A percentile compares a stretch with the other conserved stretches of the same genome.
phyloP scores from a whole-genome alignment of 2,329 filamentous ascomycete species.

The Ophiostoma fasciatum region DNA sequence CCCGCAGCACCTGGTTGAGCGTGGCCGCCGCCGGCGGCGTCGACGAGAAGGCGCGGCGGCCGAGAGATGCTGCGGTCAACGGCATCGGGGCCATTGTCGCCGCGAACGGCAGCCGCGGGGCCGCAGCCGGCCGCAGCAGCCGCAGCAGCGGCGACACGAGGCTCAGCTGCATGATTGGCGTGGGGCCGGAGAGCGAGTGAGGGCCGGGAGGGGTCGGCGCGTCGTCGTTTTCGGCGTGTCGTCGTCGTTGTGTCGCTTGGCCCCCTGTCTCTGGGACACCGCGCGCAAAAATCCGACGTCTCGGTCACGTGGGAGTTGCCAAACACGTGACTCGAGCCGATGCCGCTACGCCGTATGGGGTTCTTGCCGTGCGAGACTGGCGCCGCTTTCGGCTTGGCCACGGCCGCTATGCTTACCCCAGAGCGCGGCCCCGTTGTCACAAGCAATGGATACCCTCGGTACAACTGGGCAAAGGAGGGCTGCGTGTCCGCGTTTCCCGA shows the following conservation, averaged over 20 bases:
- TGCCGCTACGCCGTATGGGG: too few species aligned
- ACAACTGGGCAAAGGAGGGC: conserved; percentile 9
- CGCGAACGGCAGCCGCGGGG: conserved; percentile 14
- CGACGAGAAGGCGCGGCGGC: conserved; percentile 19
- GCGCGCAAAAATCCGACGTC: too few species aligned
- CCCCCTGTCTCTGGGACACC: too few species aligned
- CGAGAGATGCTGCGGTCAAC: conserved; percentile 13
- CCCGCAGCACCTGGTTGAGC: conserved; percentile 58
- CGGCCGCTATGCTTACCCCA: too few species aligned
- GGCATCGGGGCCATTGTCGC: too few species aligned
- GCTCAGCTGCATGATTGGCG: conserved; percentile 8
- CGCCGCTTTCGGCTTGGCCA: too few species aligned
- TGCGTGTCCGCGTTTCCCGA: conserved; percentile 2
- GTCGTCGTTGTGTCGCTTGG: too few species aligned
- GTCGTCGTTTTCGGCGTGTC: too few species aligned
- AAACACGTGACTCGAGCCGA: too few species aligned
- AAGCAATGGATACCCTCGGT: conserved; percentile 17
- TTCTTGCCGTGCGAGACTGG: too few species aligned
- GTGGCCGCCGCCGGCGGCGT: conserved; percentile 43
- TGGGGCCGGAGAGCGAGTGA: not conserved
- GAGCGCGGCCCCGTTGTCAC: not conserved
- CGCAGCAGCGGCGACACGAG: conserved; percentile 23
- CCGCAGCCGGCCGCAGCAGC: conserved; percentile 18
- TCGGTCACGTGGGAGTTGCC: too few species aligned
- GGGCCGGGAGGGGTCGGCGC: too few species aligned